These are phyloP conservation scores for Neurospora hispaniola DNA, from an alignment of 495 filamentous ascomycete genomes.

Conservation along the genomic window DNA sequence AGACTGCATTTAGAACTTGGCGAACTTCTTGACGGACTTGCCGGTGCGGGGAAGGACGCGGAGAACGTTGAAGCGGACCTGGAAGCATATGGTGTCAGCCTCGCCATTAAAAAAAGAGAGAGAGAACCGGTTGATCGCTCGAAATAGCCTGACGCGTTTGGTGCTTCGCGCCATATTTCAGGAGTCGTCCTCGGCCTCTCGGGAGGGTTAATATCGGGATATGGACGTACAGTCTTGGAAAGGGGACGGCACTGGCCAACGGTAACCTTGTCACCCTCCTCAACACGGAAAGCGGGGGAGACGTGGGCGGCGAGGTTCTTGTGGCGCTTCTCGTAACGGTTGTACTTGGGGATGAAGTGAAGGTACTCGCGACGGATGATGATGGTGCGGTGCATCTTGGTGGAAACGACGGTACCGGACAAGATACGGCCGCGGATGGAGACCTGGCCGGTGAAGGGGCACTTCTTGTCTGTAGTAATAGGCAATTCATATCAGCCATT, in stretches of 20 bases:
- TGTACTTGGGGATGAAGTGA: constrained; percentile 98
- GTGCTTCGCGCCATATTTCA: not conserved
- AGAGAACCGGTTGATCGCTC: not conserved
- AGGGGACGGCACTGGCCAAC: constrained; percentile 98
- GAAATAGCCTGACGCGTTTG: not conserved
- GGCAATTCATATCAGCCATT: not conserved
- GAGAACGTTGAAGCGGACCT: constrained; percentile 99
- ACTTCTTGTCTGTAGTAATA: constrained; percentile 85
- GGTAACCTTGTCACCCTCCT: constrained; percentile 97
- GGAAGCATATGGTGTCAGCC: constrained; percentile 8
- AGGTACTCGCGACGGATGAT: constrained; percentile 99
- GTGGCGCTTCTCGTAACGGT: constrained; percentile 99
- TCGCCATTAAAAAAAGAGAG: not conserved
- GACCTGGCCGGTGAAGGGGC: constrained; percentile 95
- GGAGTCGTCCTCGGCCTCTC: not conserved
- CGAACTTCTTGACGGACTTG: constrained; percentile 94
- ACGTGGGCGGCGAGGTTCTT: constrained; percentile 99
- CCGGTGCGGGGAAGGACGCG: constrained; percentile 92
- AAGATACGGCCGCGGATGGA: constrained; percentile 99
- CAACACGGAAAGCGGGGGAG: constrained; percentile 98
- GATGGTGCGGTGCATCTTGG: constrained; percentile 99
- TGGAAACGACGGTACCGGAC: constrained; percentile 95
- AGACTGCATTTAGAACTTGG: constrained; percentile 70
- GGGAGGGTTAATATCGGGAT: not conserved
- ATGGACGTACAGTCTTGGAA: constrained; percentile 84